Percentiles rank a stretch among this genome's conserved stretches.
Evolutionary conservation across 495 filamentous ascomycete genomes (phyloP).

Genomic region (Polyplosphaeria fusca): DNA sequence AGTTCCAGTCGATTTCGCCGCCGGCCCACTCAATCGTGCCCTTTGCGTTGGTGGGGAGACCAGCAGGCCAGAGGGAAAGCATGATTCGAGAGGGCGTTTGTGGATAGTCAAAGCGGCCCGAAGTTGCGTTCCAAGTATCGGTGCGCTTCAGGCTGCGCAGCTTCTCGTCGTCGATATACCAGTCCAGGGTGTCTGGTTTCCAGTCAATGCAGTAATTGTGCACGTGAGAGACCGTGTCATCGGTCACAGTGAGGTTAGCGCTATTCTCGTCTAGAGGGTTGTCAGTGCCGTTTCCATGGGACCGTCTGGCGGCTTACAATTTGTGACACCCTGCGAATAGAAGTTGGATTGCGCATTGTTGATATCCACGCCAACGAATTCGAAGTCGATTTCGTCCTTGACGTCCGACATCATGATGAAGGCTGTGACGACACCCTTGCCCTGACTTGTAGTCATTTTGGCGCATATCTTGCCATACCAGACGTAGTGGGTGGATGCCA

Average conservation of each 20-base stretch:
- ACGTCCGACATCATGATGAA: constrained; percentile 94
- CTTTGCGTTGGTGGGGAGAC: constrained; percentile 68
- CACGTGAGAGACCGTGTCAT: constrained; percentile 70
- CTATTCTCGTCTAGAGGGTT: constrained; percentile 62
- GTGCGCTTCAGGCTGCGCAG: constrained; percentile 69
- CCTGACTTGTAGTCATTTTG: constrained; percentile 79
- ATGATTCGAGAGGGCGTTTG: constrained; percentile 93
- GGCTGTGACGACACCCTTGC: constrained; percentile 84
- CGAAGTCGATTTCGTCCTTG: constrained; percentile 97
- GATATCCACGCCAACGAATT: constrained; percentile 84
- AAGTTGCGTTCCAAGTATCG: constrained; percentile 79
- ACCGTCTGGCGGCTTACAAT: constrained; percentile 63
- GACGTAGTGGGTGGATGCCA: constrained; percentile 84
- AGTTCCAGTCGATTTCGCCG: constrained; percentile 84
- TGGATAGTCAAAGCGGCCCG: constrained; percentile 81
- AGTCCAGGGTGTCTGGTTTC: constrained; percentile 78
- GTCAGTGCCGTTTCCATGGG: constrained; percentile 32
- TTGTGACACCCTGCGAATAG: constrained; percentile 90
- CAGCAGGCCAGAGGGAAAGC: constrained; percentile 94
- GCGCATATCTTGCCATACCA: constrained; percentile 96
- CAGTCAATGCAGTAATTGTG: constrained; percentile 94
- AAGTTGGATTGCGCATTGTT: constrained; percentile 82
- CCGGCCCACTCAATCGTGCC: constrained; percentile 93
- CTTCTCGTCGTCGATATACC: constrained; percentile 76
- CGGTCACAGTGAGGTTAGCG: constrained; percentile 62